Conservation (phyloP, 495 filamentous ascomycete genomes). For the Ramalina intermedia region DNA sequence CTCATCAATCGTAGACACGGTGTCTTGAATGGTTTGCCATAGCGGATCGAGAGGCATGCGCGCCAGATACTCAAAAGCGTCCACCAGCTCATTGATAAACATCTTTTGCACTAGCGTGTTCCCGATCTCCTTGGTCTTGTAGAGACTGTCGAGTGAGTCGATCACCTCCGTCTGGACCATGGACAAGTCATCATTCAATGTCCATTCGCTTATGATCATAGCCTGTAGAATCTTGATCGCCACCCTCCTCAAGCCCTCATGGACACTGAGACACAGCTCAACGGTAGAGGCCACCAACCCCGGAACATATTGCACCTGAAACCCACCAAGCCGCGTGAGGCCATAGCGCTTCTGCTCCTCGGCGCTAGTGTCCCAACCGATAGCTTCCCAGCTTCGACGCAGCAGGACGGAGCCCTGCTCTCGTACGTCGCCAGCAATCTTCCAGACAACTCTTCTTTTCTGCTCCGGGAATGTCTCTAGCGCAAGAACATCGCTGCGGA, state of each 20-base stretch:
- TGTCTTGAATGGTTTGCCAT: constrained; percentile 56
- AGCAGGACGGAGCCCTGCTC: constrained; percentile 81
- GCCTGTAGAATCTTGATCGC: constrained; percentile 88
- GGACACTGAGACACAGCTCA: constrained; percentile 86
- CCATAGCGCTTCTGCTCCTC: constrained; percentile 65
- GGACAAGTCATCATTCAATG: constrained; percentile 79
- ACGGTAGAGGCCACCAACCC: constrained; percentile 82
- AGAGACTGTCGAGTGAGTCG: constrained; percentile 81
- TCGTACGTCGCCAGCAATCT: constrained; percentile 92
- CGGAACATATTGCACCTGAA: constrained; percentile 96
- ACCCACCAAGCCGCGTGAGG: constrained; percentile 76
- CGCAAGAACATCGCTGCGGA: constrained; percentile 74
- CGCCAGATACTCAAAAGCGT: constrained; percentile 61
- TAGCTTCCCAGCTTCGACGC: constrained; percentile 79
- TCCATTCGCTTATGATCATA: constrained; percentile 99
- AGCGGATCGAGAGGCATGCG: constrained; percentile 54
- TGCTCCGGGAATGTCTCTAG: constrained; percentile 96
- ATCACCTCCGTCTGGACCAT: constrained; percentile 95
- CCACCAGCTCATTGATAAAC: constrained; percentile 75
- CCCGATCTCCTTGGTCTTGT: constrained; percentile 74
- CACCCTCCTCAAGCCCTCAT: constrained; percentile 77
- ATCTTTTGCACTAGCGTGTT: constrained; percentile 85
- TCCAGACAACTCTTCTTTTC: constrained; percentile 91
- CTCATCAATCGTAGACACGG: constrained; percentile 75
- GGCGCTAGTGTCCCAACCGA: constrained; percentile 82